Percentiles rank a stretch among this genome's conserved stretches.
Conservation (phyloP, 1,139 yeast genomes). For the Kodamaea plutei region DNA sequence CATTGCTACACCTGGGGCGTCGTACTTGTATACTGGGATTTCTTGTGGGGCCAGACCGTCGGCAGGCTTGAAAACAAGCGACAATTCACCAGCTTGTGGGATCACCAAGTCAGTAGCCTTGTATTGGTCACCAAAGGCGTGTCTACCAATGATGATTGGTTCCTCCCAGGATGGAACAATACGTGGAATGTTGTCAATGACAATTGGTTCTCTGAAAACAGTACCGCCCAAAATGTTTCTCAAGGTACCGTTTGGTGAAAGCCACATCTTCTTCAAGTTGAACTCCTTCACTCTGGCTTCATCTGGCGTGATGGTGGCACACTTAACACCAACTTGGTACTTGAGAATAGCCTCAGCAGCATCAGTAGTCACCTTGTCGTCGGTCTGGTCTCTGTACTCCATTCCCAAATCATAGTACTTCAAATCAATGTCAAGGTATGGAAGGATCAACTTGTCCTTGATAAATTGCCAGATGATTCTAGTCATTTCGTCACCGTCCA, state of each 20-base stretch:
- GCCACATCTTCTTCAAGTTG: constrained; percentile 76
- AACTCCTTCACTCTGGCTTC: constrained; percentile 78
- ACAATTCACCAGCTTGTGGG: constrained; percentile 65
- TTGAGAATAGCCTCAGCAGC: constrained; percentile 73
- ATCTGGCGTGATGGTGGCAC: constrained; percentile 86
- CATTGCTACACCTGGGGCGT: constrained; percentile 68
- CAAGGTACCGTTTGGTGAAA: constrained; percentile 81
- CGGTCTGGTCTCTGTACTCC: constrained; percentile 64
- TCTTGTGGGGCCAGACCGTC: constrained; percentile 49
- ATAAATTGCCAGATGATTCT: constrained; percentile 78
- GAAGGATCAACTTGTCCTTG: constrained; percentile 64
- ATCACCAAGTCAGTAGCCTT: constrained; percentile 73
- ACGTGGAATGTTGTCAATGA: constrained; percentile 72
- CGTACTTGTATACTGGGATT: constrained; percentile 56
- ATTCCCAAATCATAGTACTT: constrained; percentile 75
- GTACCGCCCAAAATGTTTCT: constrained; percentile 81
- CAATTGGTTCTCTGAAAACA: constrained; percentile 79
- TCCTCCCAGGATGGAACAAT: constrained; percentile 75
- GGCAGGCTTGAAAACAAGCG: constrained; percentile 59
- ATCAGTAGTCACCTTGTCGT: constrained; percentile 69
- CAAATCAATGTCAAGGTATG: constrained; percentile 68
- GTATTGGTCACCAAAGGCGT: constrained; percentile 82
- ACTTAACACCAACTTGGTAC: constrained; percentile 78
- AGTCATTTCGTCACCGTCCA: constrained; percentile 88
- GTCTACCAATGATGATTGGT: constrained; percentile 83